Evolutionary conservation across 2,329 filamentous ascomycete species (phyloP).

Genomic region (Colletotrichum tropicicola): DNA sequence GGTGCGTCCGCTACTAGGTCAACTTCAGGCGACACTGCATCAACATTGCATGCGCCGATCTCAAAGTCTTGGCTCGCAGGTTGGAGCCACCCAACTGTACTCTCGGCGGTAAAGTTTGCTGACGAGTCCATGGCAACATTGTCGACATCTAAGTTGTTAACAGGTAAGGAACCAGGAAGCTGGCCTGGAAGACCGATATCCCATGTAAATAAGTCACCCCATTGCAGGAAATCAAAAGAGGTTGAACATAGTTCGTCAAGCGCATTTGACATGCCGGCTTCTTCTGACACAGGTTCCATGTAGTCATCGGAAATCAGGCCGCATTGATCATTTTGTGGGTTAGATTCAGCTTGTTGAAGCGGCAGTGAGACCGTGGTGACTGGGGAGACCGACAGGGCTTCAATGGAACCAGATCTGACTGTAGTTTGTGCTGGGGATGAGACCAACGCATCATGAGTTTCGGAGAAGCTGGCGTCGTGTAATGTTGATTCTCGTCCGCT

Average conservation of each 20-base stretch:
- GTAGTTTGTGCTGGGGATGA: background rate
- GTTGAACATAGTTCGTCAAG: background rate
- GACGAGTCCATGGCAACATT: background rate
- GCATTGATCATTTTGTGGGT: background rate
- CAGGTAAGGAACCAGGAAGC: no score
- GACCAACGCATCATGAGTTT: background rate
- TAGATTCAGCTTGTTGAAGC: background rate
- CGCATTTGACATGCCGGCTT: background rate
- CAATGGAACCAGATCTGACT: background rate
- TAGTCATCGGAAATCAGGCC: background rate
- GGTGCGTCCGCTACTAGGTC: background rate
- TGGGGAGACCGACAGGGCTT: background rate
- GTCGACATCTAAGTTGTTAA: no score
- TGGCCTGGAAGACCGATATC: background rate
- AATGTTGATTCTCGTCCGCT: background rate
- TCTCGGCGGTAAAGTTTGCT: no score
- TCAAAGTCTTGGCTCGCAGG: background rate
- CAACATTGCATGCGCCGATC: background rate
- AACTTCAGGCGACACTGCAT: background rate
- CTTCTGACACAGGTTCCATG: background rate
- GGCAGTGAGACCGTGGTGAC: background rate
- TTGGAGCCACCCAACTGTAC: no score
- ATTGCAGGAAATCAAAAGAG: conserved; percentile 1
- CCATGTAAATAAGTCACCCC: background rate
- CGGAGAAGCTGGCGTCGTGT: no score